Base-by-base conservation (phyloP, 495 filamentous ascomycete species). In the Collariella sp. region DNA sequence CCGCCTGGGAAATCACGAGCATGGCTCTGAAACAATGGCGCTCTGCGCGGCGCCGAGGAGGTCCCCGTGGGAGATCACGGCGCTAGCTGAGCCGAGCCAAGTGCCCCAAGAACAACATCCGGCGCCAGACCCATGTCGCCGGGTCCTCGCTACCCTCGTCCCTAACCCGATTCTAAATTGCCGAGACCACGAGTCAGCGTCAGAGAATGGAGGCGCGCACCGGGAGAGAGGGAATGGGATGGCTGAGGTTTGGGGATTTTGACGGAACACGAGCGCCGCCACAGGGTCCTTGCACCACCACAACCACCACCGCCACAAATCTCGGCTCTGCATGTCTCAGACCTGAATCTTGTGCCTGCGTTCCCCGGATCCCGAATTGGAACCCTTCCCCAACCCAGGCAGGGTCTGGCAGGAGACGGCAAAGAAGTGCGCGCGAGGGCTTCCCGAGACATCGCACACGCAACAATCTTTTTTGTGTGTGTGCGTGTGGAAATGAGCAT, bases 11-110 rank as follows among this genome's bases (percentile, higher is more conserved):
- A 47, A 42, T 43, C 43, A 48, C 35, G 26, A 12, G 18, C 26
- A 49, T 50, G 46, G 46, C 52, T 31, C 9, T 55, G 52, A 59
- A 59, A 59, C 57, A 26, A 52, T 46, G 57, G 52, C 42, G 46
- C 46, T 38, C 42, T 47, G 45, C 49, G 43, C 62, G 64, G 64
- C 62, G 64, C 52, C 54, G 52, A 42, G n/a, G 31, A 31, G 39
- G 43, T 31, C 26, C 26, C 43, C 48, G 26, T 50, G 40, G 59
- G 34, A 39, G 62, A 62, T 64, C 62, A 61, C 56, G 48, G 47
- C 52, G 62, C 59, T 54, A 62, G 48, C 6, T 12, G n/a, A n/a
- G n/a, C n/a, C 7, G n/a, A 47, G 7, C 15, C 3, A 47, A 19
- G 5, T 18, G 46, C 12, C 13, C 20, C 49, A 52, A 26, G 38